Evolutionary conservation across 805 yeast genomes (phyloP).

Genomic region (Ogataea glucozyma): DNA sequence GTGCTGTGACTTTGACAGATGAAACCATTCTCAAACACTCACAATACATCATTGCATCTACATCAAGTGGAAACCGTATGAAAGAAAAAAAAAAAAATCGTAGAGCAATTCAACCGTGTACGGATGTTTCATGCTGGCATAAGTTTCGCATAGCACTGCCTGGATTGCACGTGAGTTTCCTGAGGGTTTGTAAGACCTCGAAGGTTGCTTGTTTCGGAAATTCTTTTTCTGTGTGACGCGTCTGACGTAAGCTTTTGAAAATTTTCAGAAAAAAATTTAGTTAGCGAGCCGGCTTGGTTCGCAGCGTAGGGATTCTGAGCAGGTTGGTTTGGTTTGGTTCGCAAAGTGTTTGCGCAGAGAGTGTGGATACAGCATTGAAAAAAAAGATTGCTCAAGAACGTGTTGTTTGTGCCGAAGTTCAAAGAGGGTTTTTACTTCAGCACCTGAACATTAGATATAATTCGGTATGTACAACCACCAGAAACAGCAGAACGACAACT

Average conservation of each 20-base stretch:
- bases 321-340: conserved; percentile 2
- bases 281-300: background rate
- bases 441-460: conserved; percentile 10
- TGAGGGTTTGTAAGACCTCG: background rate
- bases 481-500: background rate
- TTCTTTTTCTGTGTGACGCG: background rate
- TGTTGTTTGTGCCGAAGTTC: background rate
- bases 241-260: background rate
- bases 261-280: conserved; percentile 1
- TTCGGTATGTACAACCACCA: conserved; percentile 6
- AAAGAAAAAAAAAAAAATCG: background rate
- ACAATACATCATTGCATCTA: background rate
- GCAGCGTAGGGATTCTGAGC: background rate
- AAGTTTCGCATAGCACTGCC: no score
- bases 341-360: conserved; percentile 2
- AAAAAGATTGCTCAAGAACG: conserved; percentile 3
- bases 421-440: conserved; percentile 1
- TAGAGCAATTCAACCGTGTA: background rate
- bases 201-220: background rate
- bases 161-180: background rate
- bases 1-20: background rate
- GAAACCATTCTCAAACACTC: background rate
- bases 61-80: background rate
- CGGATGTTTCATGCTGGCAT: background rate
- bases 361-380: background rate